Evolutionary conservation across 495 filamentous ascomycete species (phyloP).

Genomic region (Collariella sp.): DNA sequence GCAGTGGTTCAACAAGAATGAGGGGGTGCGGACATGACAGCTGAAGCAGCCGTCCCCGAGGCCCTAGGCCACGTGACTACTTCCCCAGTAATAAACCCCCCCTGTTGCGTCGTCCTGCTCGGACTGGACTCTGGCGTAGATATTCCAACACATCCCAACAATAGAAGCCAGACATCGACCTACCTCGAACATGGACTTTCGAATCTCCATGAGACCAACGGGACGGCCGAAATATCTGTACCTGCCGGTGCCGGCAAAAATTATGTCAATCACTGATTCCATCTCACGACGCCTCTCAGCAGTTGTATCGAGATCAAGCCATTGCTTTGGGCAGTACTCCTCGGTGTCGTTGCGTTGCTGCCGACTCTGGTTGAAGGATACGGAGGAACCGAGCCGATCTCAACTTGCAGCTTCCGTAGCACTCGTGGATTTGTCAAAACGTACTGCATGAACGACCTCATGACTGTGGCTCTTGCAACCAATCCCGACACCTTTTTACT

Average conservation of each 20-base stretch:
- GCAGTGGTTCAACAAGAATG: too few species aligned
- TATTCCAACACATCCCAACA: not conserved
- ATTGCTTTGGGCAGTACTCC: slow-evolving; percentile 42
- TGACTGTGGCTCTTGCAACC: slow-evolving; percentile 52
- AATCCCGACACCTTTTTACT: slow-evolving; percentile 31
- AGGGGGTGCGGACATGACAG: too few species aligned
- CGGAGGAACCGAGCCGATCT: slow-evolving; percentile 37
- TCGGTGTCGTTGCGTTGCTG: slow-evolving; percentile 29
- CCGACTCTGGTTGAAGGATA: slow-evolving; percentile 19
- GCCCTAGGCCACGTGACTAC: too few species aligned
- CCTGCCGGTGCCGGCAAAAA: slow-evolving; percentile 23
- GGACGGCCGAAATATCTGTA: slow-evolving; percentile 20
- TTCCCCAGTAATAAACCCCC: too few species aligned
- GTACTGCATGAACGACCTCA: slow-evolving; percentile 46
- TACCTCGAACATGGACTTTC: slow-evolving; percentile 22
- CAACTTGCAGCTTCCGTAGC: slow-evolving; percentile 46
- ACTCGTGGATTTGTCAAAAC: slow-evolving; percentile 24
- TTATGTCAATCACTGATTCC: slow-evolving; percentile 23
- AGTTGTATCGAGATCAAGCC: slow-evolving; percentile 30
- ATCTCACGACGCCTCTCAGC: slow-evolving; percentile 24
- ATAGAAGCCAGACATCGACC: not conserved
- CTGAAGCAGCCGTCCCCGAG: too few species aligned
- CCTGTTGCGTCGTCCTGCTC: too few species aligned
- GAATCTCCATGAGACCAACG: slow-evolving; percentile 20
- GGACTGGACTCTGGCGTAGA: too few species aligned